Conservation (phyloP, 1,139 yeast species). For the Saccharomyces hybrid region DNA sequence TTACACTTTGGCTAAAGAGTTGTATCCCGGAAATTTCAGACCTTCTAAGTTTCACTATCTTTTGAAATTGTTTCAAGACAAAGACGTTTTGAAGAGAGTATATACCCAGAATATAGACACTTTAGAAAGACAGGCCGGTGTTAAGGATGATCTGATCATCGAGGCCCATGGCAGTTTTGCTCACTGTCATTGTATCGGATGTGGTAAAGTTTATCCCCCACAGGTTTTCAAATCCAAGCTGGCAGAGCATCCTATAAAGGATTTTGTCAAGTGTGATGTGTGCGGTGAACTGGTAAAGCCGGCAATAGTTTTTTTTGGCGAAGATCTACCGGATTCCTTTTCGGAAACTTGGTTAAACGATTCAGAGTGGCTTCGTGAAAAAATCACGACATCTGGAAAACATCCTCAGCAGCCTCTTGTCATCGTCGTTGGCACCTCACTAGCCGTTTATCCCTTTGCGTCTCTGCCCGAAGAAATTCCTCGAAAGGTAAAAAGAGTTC, state of each 20-base stretch:
- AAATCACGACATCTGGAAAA: slow-evolving; percentile 7
- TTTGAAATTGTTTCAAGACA: slow-evolving; percentile 58
- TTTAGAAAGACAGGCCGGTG: slow-evolving; percentile 78
- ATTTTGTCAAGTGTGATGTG: slow-evolving; percentile 49
- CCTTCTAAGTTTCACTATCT: slow-evolving; percentile 80
- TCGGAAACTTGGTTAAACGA: slow-evolving; percentile 68
- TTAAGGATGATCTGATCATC: slow-evolving; percentile 53
- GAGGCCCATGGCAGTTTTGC: slow-evolving; percentile 98
- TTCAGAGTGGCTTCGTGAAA: slow-evolving; percentile 17
- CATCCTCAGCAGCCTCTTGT: slow-evolving; percentile 51
- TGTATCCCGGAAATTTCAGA: slow-evolving; percentile 78
- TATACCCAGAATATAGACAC: slow-evolving; percentile 94
- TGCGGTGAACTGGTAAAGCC: slow-evolving; percentile 77
- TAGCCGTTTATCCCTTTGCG: slow-evolving; percentile 87
- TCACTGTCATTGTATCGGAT: slow-evolving; percentile 70
- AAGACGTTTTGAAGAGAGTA: slow-evolving; percentile 54
- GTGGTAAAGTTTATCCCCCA: slow-evolving; percentile 48
- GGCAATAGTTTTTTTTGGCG: slow-evolving; percentile 90
- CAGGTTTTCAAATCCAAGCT: slow-evolving; percentile 44
- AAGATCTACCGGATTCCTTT: slow-evolving; percentile 62
- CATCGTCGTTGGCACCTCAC: slow-evolving; percentile 86
- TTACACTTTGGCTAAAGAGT: slow-evolving; percentile 72
- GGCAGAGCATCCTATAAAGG: slow-evolving; percentile 19
- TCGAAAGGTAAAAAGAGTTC: slow-evolving; percentile 44
- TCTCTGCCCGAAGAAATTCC: slow-evolving; percentile 62